Evolutionary conservation across 495 filamentous ascomycete genomes (phyloP), one percentile per base, ranked within the genome.

Genomic region (Aspergillus hancockii): DNA sequence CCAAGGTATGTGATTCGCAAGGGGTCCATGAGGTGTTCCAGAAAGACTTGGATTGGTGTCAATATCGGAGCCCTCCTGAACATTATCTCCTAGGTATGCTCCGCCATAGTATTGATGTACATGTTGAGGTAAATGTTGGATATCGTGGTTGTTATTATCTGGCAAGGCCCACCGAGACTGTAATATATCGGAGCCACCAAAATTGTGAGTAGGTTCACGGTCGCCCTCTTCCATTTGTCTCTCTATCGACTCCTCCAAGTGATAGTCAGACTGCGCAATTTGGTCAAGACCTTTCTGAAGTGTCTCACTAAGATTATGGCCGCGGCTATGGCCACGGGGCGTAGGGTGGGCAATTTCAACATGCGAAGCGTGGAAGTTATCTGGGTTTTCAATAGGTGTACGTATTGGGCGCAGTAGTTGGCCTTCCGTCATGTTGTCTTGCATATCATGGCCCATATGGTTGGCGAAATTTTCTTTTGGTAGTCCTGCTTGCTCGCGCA

Each of bases 241-340:
- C 32, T 89, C 81, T 61, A 90, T 85, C 40, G 88, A 85, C 62
- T 88, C 81, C 63, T 91, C 90, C 55, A 92, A 68, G 57, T 93
- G 89, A 64, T 94, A 91, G 57, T 95, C 88, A 40, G 76, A 54
- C 40, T 75, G 71, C n/a, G 85, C 84, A 67, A 91, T 87, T 22
- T 79, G 77, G 51, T 95, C 90, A 46, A 96, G 85, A 61, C 95
- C 92, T 65, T 88, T 86, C 70, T 97, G 91, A 28, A 97, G 78
- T 32, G 83, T 90, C 56, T 85, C 83, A 59, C 86, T 89, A 40
- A 88, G 71, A 61, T 90, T 88, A 50, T 88, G 86, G 41, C 74
- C 73, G 50, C 63, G 66, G 38, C 74, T 76, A 60, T 88, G 86
- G 21, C 84, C 81, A 54, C 83, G 82, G 45, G 88, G 87, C 40